A percentile compares a stretch with the other conserved stretches of the same genome.
Evolutionary conservation across 2,329 filamentous ascomycete species (phyloP).

Genomic region (Colletotrichum coccodes): DNA sequence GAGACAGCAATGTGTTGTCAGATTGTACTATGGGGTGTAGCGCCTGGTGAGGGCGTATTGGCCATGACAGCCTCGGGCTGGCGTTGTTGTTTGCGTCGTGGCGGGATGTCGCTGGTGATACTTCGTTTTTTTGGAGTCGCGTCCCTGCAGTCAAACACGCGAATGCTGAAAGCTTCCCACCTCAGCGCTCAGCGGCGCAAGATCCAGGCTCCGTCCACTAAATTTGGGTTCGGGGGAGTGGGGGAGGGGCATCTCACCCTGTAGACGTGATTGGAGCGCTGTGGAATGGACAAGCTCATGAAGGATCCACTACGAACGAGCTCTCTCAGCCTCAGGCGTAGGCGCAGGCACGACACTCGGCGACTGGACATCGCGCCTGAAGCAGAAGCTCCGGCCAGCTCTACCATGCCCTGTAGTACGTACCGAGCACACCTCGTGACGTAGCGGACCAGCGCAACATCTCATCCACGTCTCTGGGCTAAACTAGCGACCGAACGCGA

Average conservation of each 20-base stretch:
- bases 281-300: not conserved
- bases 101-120: constrained; percentile 2
- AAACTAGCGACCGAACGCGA: constrained; percentile 8
- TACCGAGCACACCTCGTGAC: constrained; percentile 28
- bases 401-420: not conserved
- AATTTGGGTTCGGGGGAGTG: constrained; percentile 7
- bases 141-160: constrained; percentile 7
- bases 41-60: not conserved
- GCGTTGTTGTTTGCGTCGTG: not conserved
- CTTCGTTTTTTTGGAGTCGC: constrained; percentile 20
- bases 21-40: not conserved
- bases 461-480: constrained; percentile 7
- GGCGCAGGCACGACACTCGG: not conserved
- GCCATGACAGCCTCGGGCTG: constrained; percentile 22
- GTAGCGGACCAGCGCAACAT: constrained; percentile 20
- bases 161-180: constrained; percentile 1
- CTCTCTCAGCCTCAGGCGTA: not conserved
- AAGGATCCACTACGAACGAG: not conserved
- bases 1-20: not conserved
- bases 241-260: constrained; percentile 28
- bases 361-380: not conserved
- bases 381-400: not conserved
- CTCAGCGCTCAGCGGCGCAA: not conserved
- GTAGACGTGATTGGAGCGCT: constrained; percentile 18
- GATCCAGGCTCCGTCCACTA: constrained; percentile 8